Base-by-base conservation (phyloP, 2,329 filamentous ascomycete species). In the Ophiostoma ulmi region DNA sequence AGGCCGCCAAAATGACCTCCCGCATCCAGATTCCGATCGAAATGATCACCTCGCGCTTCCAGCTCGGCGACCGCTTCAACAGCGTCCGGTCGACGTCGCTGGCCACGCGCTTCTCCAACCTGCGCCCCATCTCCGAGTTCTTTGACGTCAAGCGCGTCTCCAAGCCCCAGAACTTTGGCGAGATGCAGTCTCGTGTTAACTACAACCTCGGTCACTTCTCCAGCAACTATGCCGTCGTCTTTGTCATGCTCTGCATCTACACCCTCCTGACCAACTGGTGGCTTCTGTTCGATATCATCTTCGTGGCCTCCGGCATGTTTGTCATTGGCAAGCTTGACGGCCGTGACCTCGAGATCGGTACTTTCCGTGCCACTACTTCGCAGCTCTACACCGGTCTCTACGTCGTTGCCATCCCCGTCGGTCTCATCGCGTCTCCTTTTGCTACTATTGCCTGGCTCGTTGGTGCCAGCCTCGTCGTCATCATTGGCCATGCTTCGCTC, bases 151-250 rank as follows among this genome's bases (percentile, higher is more conserved):
- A 97, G 88, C 93, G 94, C 76, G 77, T 99, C 71, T 97, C 93
- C 75, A 99, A 98, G 84, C 95, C 95, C 38, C 88, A 87, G 78
- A 96, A 96, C 83, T 97, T 98, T 70, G 76, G 67, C 75, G 94
- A 97, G 81, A 88, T 93, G 74, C 94, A 98, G 82, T 93, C 90
- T 76, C 89, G 94, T 75, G 90, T 97, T 83, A 97, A 96, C 85
- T 97, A 97, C 89, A 99, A 99, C 82, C 83, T 99, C 75, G 89
- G 91, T 80, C 91, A 98, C 84, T 99, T 97, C 86, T 96, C 93
- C 73, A 97, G 93, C 90, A 99, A 99, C 85, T 99, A 99, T 87
- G 91, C 91, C 75, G 90, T 91, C 74, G 88, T 98, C 76, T 97
- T 98, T 79, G 85, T 91, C 77, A 96, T 99, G 90, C 90, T 99